Percentiles rank a stretch among this genome's conserved stretches.
These are phyloP conservation scores for Cryptococcus sp. DNA, from an alignment of 1,284 basidiomycete genomes.

Conservation along the genomic window DNA sequence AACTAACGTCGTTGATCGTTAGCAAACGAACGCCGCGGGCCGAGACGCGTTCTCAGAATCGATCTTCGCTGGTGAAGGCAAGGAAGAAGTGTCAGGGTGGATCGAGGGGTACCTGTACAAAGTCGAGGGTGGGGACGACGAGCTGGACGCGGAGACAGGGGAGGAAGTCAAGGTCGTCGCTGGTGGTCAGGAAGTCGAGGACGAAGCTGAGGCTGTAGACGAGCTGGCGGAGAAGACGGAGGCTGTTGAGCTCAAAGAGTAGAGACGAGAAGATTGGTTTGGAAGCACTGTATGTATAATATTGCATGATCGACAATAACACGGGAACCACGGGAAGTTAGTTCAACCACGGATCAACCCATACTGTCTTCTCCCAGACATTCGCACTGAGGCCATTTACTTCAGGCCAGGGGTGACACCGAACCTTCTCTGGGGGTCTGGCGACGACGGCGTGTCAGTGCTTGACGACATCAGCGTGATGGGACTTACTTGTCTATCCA, in stretches of 20 bases:
- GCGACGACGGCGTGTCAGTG: not conserved
- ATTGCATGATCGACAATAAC: too few relatives aligned
- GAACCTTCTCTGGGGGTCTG: slow-evolving; percentile 49
- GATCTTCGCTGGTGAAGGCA: slow-evolving; percentile 51
- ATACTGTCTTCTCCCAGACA: slow-evolving; percentile 51
- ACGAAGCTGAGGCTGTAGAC: slow-evolving; percentile 29
- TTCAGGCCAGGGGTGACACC: slow-evolving; percentile 55
- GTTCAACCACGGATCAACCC: slow-evolving; percentile 45
- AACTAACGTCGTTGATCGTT: not conserved
- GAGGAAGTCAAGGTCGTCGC: slow-evolving; percentile 26
- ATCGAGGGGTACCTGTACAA: slow-evolving; percentile 52
- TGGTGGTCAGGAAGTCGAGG: slow-evolving; percentile 28
- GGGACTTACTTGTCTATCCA: slow-evolving; percentile 35
- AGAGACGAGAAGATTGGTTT: not conserved
- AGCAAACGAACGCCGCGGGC: slow-evolving; percentile 48
- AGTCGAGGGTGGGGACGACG: slow-evolving; percentile 39
- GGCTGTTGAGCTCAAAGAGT: slow-evolving; percentile 22
- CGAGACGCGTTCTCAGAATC: slow-evolving; percentile 52
- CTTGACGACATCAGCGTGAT: not conserved
- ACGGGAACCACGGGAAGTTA: not conserved
- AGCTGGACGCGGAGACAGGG: slow-evolving; percentile 23
- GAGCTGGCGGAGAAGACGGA: slow-evolving; percentile 34
- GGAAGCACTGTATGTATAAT: slow-evolving; percentile 8
- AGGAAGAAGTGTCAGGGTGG: slow-evolving; percentile 54
- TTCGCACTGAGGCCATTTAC: slow-evolving; percentile 49